A percentile compares a stretch with the other conserved stretches of the same genome.
Conservation (phyloP, 257 asterid genomes). For the Capsicum baccatum region DNA sequence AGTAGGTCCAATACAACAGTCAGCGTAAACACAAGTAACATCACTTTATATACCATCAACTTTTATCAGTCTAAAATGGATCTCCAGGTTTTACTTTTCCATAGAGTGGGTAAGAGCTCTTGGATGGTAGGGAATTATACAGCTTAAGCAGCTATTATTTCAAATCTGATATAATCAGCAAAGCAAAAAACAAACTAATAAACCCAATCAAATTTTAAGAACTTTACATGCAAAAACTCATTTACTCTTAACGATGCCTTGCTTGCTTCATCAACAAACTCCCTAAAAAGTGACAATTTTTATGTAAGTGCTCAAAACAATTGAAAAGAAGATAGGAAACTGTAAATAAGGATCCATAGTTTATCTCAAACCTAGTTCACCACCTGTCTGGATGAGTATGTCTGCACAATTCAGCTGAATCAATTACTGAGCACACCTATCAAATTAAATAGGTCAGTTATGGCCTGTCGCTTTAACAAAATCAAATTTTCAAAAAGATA, state of each 20-base stretch:
- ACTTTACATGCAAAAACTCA: constrained; percentile 93
- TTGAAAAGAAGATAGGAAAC: constrained; percentile 4
- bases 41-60: constrained; percentile 11
- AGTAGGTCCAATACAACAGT: background rate
- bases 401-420: constrained; percentile 91
- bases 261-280: constrained; percentile 80
- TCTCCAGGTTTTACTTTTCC: constrained; percentile 16
- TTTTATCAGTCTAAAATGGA: background rate
- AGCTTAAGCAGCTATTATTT: constrained; percentile 15
- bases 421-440: constrained; percentile 92
- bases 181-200: constrained; percentile 26
- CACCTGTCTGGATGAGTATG: constrained; percentile 98
- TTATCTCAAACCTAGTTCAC: constrained; percentile 31
- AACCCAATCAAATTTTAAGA: constrained; percentile 42
- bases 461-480: background rate
- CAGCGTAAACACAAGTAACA: background rate
- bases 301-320: constrained; percentile 15
- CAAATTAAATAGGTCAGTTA: constrained; percentile 34
- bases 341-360: background rate
- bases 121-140: background rate
- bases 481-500: too few relatives aligned
- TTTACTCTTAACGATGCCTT: constrained; percentile 81
- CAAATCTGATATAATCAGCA: background rate
- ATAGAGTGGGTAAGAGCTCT: background rate
- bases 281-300: constrained; percentile 47